Evolutionary conservation across 768 basidiomycete genomes (phyloP).

Genomic region (Mycena sanguinolenta): DNA sequence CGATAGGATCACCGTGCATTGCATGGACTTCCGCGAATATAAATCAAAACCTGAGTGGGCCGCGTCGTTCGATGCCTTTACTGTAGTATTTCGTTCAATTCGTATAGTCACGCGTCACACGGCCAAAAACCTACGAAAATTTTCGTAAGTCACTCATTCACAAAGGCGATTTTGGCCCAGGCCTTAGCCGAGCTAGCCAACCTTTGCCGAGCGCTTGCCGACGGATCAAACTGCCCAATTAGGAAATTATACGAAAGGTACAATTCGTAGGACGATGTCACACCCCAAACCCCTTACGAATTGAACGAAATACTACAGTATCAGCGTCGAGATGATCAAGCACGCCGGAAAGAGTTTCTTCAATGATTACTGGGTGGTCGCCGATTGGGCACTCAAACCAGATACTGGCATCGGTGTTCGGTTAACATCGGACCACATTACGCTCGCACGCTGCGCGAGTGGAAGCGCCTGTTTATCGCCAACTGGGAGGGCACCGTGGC

Average conservation of each 20-base stretch:
- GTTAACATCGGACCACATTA: conserved; percentile 73
- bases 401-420: conserved; percentile 62
- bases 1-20: conserved; percentile 60
- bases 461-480: conserved; percentile 61
- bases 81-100: no score
- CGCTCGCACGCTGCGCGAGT: conserved; percentile 68
- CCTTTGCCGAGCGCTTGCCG: no score
- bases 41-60: conserved; percentile 58
- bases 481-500: conserved; percentile 59
- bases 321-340: conserved; percentile 73
- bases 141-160: no score
- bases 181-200: no score
- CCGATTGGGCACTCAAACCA: conserved; percentile 62
- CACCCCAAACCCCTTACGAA: no score
- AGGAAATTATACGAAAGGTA: no score
- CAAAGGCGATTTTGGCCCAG: no score
- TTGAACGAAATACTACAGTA: no score
- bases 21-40: conserved; percentile 61
- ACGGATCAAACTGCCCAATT: no score
- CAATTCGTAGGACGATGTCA: no score
- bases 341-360: conserved; percentile 66
- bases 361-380: conserved; percentile 60
- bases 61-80: conserved; percentile 62
- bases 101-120: no score
- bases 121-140: no score